Percentiles rank a stretch among this genome's conserved stretches.
Conservation (phyloP, 352 stramenopile species). For the Globisporangium lucens region DNA sequence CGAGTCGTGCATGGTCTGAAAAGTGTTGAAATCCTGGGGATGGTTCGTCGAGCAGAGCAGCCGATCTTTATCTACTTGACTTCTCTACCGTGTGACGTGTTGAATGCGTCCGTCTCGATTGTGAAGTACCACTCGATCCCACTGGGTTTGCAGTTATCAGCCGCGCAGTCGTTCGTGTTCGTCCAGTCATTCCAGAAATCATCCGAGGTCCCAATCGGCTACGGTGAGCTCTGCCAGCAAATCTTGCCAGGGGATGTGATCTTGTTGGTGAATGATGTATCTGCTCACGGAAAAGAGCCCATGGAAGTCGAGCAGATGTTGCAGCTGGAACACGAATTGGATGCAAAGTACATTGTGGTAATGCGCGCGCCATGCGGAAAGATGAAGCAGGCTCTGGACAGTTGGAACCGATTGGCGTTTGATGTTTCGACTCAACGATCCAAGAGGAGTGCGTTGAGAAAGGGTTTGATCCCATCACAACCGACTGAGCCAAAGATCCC, state of each 20-base stretch:
- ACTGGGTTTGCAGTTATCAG: slow-evolving; percentile 37
- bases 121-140: slow-evolving; percentile 42
- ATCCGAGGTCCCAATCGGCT: slow-evolving; percentile 30
- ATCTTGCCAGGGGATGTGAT: slow-evolving; percentile 70
- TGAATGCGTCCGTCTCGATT: slow-evolving; percentile 65
- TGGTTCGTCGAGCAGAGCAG: slow-evolving; percentile 31
- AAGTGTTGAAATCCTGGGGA: slow-evolving; percentile 30
- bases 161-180: slow-evolving; percentile 36
- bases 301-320: slow-evolving; percentile 40
- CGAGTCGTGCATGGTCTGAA: slow-evolving; percentile 43
- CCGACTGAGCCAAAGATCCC: background rate
- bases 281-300: slow-evolving; percentile 25
- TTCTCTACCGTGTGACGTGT: slow-evolving; percentile 40
- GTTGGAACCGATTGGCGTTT: slow-evolving; percentile 26
- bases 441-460: slow-evolving; percentile 26
- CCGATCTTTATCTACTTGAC: slow-evolving; percentile 45
- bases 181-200: slow-evolving; percentile 40
- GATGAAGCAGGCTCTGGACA: slow-evolving; percentile 33
- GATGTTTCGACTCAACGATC: slow-evolving; percentile 29
- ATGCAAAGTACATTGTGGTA: slow-evolving; percentile 34
- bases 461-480: slow-evolving; percentile 13
- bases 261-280: slow-evolving; percentile 41
- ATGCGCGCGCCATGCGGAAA: slow-evolving; percentile 35
- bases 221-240: slow-evolving; percentile 53
- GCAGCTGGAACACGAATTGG: slow-evolving; percentile 19